These are phyloP conservation scores for Alternaria sp. DNA, from an alignment of 2,329 filamentous ascomycete genomes.

Conservation along the genomic window DNA sequence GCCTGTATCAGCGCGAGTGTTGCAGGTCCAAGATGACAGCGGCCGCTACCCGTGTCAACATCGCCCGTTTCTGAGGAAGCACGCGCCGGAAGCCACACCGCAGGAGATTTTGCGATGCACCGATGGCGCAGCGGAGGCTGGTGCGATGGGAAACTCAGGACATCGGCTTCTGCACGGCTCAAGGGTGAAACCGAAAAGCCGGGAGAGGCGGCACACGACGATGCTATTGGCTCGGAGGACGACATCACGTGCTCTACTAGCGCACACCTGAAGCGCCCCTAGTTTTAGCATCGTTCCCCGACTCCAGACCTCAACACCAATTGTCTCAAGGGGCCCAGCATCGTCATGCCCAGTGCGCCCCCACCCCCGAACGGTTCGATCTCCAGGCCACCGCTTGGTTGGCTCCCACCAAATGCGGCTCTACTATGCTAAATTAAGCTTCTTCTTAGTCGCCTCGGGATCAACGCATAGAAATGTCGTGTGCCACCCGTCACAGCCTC, in stretches of 20 bases:
- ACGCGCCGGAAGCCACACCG: not conserved
- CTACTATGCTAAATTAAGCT: slow-evolving; percentile 27
- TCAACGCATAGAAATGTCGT: slow-evolving; percentile 35
- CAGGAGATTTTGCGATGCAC: not conserved
- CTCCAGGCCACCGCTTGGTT: slow-evolving; percentile 32
- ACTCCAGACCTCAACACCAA: slow-evolving; percentile 45
- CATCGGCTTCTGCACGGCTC: slow-evolving; percentile 5
- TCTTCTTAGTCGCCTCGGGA: slow-evolving; percentile 21
- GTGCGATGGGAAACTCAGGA: slow-evolving; percentile 13
- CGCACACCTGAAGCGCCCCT: slow-evolving; percentile 31
- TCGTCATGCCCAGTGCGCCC: slow-evolving; percentile 32
- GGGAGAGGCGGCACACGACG: slow-evolving; percentile 13
- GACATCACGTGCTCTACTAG: slow-evolving; percentile 13
- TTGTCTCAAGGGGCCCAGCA: slow-evolving; percentile 45
- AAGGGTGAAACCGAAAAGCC: slow-evolving; percentile 26
- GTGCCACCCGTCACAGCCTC: slow-evolving; percentile 43
- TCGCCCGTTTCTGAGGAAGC: slow-evolving; percentile 8
- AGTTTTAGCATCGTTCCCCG: slow-evolving; percentile 32
- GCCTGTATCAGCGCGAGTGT: slow-evolving; percentile 1
- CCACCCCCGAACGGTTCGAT: slow-evolving; percentile 16
- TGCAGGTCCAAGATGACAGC: slow-evolving; percentile 4
- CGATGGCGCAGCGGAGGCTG: slow-evolving; percentile 12
- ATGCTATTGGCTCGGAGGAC: slow-evolving; percentile 21
- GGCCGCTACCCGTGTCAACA: slow-evolving; percentile 15
- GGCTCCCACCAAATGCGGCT: slow-evolving; percentile 28